A percentile compares a stretch with the other conserved stretches of the same genome.
These are phyloP conservation scores for Aspergillus panamensis DNA, from an alignment of 495 filamentous ascomycete species.

Conservation along the genomic window DNA sequence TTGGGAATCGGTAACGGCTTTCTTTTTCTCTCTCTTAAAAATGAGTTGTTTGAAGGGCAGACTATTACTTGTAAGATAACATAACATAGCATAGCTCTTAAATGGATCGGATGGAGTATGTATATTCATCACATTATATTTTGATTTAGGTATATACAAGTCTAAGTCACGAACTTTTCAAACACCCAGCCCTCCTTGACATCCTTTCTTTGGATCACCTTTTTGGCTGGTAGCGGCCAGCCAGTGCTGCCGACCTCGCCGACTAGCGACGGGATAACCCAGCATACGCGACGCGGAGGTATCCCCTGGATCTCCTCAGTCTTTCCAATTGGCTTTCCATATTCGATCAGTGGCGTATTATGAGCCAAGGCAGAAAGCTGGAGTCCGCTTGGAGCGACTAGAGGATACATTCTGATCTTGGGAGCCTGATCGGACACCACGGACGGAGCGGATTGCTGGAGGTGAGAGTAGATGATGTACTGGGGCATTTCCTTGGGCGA, in stretches of 20 bases:
- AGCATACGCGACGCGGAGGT: slow-evolving; percentile 63
- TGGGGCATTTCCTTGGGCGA: slow-evolving; percentile 72
- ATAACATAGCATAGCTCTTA: background rate
- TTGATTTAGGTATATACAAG: slow-evolving; percentile 29
- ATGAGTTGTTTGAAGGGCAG: background rate
- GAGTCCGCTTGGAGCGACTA: slow-evolving; percentile 69
- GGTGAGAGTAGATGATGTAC: slow-evolving; percentile 82
- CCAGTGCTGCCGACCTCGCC: slow-evolving; percentile 66
- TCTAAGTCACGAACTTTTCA: slow-evolving; percentile 53
- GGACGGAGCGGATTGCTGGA: slow-evolving; percentile 64
- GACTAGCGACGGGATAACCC: slow-evolving; percentile 71
- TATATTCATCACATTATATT: slow-evolving; percentile 19
- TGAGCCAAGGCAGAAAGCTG: slow-evolving; percentile 79
- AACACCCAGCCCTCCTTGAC: slow-evolving; percentile 72
- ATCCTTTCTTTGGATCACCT: slow-evolving; percentile 75
- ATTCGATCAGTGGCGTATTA: slow-evolving; percentile 78
- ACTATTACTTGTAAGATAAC: background rate
- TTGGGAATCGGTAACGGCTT: slow-evolving; percentile 1
- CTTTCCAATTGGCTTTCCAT: slow-evolving; percentile 87
- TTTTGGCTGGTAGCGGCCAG: slow-evolving; percentile 81
- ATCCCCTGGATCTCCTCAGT: slow-evolving; percentile 57
- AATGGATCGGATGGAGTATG: background rate
- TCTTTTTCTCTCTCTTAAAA: background rate
- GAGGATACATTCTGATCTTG: slow-evolving; percentile 83
- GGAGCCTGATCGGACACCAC: slow-evolving; percentile 50